phyloP scores from a whole-genome alignment of 768 basidiomycete species.

The Boletus bicolor region DNA sequence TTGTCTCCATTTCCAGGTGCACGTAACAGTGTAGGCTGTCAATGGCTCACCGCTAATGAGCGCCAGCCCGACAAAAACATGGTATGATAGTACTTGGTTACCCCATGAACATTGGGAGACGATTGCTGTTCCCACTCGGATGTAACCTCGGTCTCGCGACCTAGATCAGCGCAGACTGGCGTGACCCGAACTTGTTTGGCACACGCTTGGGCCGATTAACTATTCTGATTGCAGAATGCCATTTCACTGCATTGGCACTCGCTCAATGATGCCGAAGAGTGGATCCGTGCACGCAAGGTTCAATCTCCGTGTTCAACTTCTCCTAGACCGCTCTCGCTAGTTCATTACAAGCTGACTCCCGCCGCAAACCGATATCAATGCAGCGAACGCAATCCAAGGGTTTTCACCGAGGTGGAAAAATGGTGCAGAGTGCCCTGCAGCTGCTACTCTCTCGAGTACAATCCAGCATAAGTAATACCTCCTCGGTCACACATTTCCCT shows the following conservation, averaged over 20 bases:
- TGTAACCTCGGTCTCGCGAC: neutral
- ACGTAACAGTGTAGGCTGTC: neutral
- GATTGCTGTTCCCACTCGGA: neutral
- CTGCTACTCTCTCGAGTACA: constrained; percentile 12
- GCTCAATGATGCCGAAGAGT: neutral
- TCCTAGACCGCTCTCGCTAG: neutral
- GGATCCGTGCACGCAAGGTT: neutral
- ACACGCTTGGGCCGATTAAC: neutral
- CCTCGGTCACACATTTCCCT: neutral
- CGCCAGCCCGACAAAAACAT: neutral
- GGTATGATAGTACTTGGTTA: neutral
- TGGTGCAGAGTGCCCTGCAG: constrained; percentile 12
- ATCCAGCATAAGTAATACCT: neutral
- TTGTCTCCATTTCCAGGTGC: neutral
- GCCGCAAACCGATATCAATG: constrained; percentile 2
- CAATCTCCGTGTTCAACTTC: neutral
- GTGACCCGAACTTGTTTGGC: neutral
- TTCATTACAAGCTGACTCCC: neutral
- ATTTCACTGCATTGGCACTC: neutral
- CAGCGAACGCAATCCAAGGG: neutral
- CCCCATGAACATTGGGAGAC: neutral
- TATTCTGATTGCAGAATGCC: neutral
- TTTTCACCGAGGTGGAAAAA: neutral
- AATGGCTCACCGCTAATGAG: neutral
- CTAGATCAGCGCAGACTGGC: neutral